These are phyloP conservation scores for Termitomyces sp. DNA, from an alignment of 768 basidiomycete genomes.

Conservation along the genomic window DNA sequence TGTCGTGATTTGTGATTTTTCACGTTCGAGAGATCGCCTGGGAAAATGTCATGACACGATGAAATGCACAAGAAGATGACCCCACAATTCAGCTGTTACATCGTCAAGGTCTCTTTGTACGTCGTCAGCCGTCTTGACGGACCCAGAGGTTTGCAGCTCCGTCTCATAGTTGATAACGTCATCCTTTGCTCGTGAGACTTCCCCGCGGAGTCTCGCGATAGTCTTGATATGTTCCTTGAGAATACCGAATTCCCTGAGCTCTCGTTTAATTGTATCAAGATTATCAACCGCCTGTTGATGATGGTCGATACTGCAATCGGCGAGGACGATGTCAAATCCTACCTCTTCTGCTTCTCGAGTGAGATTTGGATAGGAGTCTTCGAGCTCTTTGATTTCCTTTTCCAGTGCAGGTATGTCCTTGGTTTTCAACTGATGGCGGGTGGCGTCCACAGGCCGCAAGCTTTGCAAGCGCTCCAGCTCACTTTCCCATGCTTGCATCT, in stretches of 20 bases:
- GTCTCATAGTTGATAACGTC: conserved; percentile 63
- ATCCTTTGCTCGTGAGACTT: conserved; percentile 50
- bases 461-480: conserved; percentile 53
- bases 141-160: conserved; percentile 67
- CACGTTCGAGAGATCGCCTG: conserved; percentile 64
- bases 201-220: conserved; percentile 52
- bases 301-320: conserved; percentile 1
- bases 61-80: conserved; percentile 3
- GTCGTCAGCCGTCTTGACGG: conserved; percentile 77
- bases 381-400: conserved; percentile 50
- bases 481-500: conserved; percentile 53
- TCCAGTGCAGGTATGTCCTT: conserved; percentile 67
- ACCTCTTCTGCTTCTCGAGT: conserved; percentile 60
- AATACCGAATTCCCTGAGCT: conserved; percentile 51
- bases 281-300: conserved; percentile 43
- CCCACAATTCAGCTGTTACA: conserved; percentile 62
- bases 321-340: conserved; percentile 9
- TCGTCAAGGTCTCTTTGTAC: conserved; percentile 73
- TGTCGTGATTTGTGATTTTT: conserved; percentile 45
- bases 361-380: conserved; percentile 47
- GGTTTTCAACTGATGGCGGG: conserved; percentile 46
- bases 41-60: neutral
- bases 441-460: conserved; percentile 51
- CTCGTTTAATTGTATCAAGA: conserved; percentile 47
- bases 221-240: conserved; percentile 59